Percentiles rank a stretch among this genome's conserved stretches.
These are phyloP conservation scores for Sclerotinia minor DNA, from an alignment of 2,329 filamentous ascomycete genomes.

Conservation along the genomic window DNA sequence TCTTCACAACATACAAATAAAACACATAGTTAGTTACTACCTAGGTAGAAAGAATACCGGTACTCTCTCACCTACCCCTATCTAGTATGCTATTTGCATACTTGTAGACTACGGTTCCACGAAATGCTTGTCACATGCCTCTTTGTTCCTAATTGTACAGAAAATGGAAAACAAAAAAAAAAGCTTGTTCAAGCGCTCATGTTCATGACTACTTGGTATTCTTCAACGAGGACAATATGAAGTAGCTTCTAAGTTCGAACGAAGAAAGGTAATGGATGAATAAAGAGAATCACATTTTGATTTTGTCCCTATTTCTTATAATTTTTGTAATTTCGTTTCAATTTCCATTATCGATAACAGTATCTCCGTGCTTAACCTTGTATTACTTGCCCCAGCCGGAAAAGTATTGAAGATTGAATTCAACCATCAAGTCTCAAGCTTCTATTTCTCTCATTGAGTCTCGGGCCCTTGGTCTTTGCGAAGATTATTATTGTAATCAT, in stretches of 20 bases:
- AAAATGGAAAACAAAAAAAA: not conserved
- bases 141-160: not conserved
- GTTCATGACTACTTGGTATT: too few species aligned
- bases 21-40: too few species aligned
- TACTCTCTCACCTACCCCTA: too few species aligned
- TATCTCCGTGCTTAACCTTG: slow-evolving; percentile 18
- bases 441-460: not conserved
- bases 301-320: slow-evolving; percentile 16
- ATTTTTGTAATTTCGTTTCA: slow-evolving; percentile 10
- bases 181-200: not conserved
- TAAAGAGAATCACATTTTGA: slow-evolving; percentile 13
- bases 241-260: not conserved
- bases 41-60: too few species aligned
- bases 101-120: not conserved
- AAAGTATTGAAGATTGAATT: slow-evolving; percentile 10
- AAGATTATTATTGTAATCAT: slow-evolving; percentile 1
- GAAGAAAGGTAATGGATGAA: slow-evolving; percentile 1
- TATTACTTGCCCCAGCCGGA: not conserved
- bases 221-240: slow-evolving; percentile 14
- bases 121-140: not conserved
- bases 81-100: too few species aligned
- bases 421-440: not conserved
- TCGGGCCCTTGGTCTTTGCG: not conserved
- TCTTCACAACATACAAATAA: too few species aligned
- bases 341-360: slow-evolving; percentile 2